Conservation (phyloP, 352 stramenopile species). For the Albugo candida region DNA sequence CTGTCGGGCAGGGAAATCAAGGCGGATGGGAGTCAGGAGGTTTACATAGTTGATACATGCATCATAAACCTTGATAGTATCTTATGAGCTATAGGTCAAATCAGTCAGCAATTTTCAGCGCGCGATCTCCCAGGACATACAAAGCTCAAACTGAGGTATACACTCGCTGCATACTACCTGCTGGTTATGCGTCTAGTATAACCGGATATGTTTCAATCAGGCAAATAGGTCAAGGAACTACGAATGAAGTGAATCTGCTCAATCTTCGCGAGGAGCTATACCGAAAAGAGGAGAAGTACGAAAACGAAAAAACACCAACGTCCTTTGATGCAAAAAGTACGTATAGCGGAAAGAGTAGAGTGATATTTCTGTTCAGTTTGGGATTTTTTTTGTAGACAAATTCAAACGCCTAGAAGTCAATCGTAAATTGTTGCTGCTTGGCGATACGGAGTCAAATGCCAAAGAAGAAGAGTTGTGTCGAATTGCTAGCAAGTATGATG, state of each 20-base stretch:
- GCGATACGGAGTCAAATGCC: conserved; percentile 49
- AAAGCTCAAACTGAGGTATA: conserved; percentile 64
- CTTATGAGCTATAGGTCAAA: conserved; percentile 17
- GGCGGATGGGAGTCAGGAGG: conserved; percentile 67
- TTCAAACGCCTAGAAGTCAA: conserved; percentile 52
- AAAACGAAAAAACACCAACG: conserved; percentile 61
- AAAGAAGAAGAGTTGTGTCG: conserved; percentile 74
- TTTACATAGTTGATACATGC: conserved; percentile 6
- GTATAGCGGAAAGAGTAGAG: too few relatives aligned
- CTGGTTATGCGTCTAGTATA: neutral
- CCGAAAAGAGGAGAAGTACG: conserved; percentile 48
- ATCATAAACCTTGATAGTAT: neutral
- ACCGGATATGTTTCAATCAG: conserved; percentile 16
- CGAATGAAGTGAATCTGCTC: conserved; percentile 50
- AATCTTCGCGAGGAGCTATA: conserved; percentile 61
- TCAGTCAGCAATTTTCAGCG: conserved; percentile 65
- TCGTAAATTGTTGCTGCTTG: conserved; percentile 61
- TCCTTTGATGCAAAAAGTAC: too few relatives aligned
- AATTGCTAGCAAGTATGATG: conserved; percentile 78
- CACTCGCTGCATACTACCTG: neutral
- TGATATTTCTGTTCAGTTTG: too few relatives aligned
- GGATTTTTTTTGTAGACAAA: too few relatives aligned
- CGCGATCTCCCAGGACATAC: conserved; percentile 64
- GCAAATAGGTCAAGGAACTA: conserved; percentile 63
- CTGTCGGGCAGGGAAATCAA: conserved; percentile 72